Base-by-base conservation (phyloP, 805 yeast genomes). In the Sugiyamaella valdiviana region DNA sequence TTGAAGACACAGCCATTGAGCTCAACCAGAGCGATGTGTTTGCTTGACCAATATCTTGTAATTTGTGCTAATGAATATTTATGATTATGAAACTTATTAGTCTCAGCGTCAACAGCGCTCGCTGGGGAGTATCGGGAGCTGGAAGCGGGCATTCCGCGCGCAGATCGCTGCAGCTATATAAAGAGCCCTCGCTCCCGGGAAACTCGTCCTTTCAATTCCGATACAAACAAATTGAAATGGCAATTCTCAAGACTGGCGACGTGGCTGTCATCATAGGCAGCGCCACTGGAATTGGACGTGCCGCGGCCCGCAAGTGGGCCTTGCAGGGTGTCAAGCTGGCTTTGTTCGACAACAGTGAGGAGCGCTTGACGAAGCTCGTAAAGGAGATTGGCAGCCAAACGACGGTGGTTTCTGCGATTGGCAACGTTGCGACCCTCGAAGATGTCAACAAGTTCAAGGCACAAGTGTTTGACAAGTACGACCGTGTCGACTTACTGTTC, bases 11-110 rank as follows among this genome's bases (percentile, higher is more conserved):
- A 6, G 68, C 64, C 20, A 46, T 51, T 10, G 78, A 69, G 15
- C 85, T 85, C 7, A 84, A 78, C 32, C 82, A 78, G 63, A 82
- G 80, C 53, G 82, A 82, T 63, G 76, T 78, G 5, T 80, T 83
- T 62, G 76, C 76, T 15, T 79, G 52, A 44, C 10, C 26, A 12
- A 4, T 32, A 36, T n/a, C 29, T 6, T 20, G 36, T 41, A 26
- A n/a, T 16, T 26, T 6, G n/a, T 41, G 17, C n/a, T 24, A 23
- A n/a, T 41, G 24, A 24, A 5, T 24, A 26, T 39, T 19, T 24
- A 22, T 22, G 12, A 15, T 44, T n/a, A 35, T 35, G 43, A 6
- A 6, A 6, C n/a, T 26, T 39, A 6, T 12, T 26, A 16, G 15
- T 12, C 21, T 45, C 7, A 10, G 10, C 23, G 15, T 5, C 21